These are phyloP conservation scores for Penicillium malachiteum DNA, from an alignment of 495 filamentous ascomycete genomes.

Conservation along the genomic window DNA sequence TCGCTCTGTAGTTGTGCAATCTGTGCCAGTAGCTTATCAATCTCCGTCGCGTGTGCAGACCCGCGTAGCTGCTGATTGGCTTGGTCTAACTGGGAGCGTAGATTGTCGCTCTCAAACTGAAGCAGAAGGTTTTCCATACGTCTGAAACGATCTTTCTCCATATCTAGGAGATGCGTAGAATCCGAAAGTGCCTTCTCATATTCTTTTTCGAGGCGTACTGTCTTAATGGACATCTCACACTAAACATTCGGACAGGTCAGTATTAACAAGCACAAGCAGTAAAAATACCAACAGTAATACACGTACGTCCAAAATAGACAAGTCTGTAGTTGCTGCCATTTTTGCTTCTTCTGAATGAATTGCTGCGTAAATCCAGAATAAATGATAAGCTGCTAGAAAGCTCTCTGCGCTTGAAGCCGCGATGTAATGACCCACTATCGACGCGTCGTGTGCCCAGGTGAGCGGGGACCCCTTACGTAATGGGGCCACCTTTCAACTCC, in stretches of 20 bases:
- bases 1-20: conserved; percentile 45
- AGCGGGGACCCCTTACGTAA: conserved; percentile 18
- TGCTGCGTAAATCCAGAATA: no score
- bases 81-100: conserved; percentile 59
- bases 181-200: conserved; percentile 60
- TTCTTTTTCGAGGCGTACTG: conserved; percentile 58
- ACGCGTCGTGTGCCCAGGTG: conserved; percentile 11
- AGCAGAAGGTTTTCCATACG: conserved; percentile 65
- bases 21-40: conserved; percentile 40
- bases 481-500: conserved; percentile 21
- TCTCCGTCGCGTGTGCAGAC: conserved; percentile 49
- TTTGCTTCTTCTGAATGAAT: neutral
- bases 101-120: conserved; percentile 67
- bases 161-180: conserved; percentile 59
- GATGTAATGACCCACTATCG: neutral
- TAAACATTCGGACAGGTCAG: conserved; percentile 17
- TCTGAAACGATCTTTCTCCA: conserved; percentile 65
- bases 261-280: neutral
- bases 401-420: no score
- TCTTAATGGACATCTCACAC: conserved; percentile 48
- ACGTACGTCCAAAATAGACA: conserved; percentile 27
- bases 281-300: neutral
- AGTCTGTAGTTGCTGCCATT: conserved; percentile 23
- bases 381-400: no score
- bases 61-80: conserved; percentile 50